Percentiles rank a stretch among this genome's conserved stretches.
phyloP scores from a whole-genome alignment of 495 filamentous ascomycete species.

The Margaritispora aquatica region DNA sequence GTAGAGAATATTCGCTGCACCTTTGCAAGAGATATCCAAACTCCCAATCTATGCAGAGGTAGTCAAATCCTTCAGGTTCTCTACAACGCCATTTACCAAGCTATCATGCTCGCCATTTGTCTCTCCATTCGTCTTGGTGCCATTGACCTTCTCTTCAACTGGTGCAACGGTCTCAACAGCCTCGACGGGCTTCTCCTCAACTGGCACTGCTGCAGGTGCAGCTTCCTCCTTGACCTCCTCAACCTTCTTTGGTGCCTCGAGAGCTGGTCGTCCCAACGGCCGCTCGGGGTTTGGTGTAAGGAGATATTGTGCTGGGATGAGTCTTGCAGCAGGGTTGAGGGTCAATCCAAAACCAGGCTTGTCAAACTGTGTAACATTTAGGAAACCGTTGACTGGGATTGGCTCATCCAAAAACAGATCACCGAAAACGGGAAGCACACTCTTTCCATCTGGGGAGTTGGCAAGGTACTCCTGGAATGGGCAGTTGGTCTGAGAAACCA shows the following conservation, averaged over 20 bases:
- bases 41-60: constrained; percentile 11
- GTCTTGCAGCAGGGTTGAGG: constrained; percentile 69
- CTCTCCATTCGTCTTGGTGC: too few relatives aligned
- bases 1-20: too few relatives aligned
- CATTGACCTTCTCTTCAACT: constrained; percentile 3
- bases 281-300: constrained; percentile 66
- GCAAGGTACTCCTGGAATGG: constrained; percentile 94
- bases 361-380: constrained; percentile 72
- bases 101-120: constrained; percentile 19
- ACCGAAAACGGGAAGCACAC: constrained; percentile 83
- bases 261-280: constrained; percentile 33
- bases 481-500: constrained; percentile 81
- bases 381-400: constrained; percentile 73
- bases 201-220: constrained; percentile 15
- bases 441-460: constrained; percentile 85
- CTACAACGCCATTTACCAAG: constrained; percentile 16
- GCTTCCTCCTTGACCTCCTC: constrained; percentile 2
- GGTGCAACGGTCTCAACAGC: constrained; percentile 10
- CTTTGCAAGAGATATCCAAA: not conserved
- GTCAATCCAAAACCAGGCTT: constrained; percentile 89
- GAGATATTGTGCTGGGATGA: constrained; percentile 67
- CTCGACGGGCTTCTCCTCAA: constrained; percentile 7
- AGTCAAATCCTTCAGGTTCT: constrained; percentile 23
- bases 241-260: constrained; percentile 17
- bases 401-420: constrained; percentile 88